A percentile compares a stretch with the other conserved stretches of the same genome.
phyloP scores from a whole-genome alignment of 306 rosid genomes.

The Ormosia emarginata region DNA sequence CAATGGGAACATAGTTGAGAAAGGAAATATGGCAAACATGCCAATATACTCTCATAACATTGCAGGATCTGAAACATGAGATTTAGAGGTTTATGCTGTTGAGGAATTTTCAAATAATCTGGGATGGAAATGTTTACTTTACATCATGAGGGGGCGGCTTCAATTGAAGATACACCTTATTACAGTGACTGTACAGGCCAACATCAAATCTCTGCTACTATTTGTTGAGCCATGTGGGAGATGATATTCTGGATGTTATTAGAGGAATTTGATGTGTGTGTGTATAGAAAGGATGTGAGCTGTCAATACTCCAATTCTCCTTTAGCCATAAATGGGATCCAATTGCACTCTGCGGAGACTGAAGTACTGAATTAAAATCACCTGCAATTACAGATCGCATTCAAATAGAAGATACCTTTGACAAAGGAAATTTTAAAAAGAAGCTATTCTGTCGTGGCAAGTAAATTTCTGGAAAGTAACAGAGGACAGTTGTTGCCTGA shows the following conservation, averaged over 20 bases:
- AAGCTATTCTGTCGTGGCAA: not conserved
- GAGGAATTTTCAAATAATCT: not conserved
- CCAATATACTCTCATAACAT: not conserved
- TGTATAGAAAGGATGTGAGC: not conserved
- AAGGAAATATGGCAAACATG: not conserved
- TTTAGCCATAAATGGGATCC: constrained; percentile 5
- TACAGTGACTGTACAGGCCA: not conserved
- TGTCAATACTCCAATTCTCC: constrained; percentile 4
- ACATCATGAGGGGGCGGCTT: not conserved
- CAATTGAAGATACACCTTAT: not conserved
- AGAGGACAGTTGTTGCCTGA: constrained; percentile 5
- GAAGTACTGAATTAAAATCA: not conserved
- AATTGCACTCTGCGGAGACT: not conserved
- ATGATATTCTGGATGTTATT: not conserved
- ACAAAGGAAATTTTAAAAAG: not conserved
- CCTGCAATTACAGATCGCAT: not conserved
- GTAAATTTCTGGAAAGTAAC: constrained; percentile 7
- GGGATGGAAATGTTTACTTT: not conserved
- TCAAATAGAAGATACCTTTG: not conserved
- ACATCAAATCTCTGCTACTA: not conserved
- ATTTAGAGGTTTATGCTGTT: constrained; percentile 10
- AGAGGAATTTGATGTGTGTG: not conserved
- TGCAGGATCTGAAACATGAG: constrained; percentile 2
- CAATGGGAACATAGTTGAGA: constrained; percentile 3
- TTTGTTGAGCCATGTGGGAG: constrained; percentile 3